phyloP scores from a whole-genome alignment of 1,139 yeast species.

The Wickerhamomyces sp. region DNA sequence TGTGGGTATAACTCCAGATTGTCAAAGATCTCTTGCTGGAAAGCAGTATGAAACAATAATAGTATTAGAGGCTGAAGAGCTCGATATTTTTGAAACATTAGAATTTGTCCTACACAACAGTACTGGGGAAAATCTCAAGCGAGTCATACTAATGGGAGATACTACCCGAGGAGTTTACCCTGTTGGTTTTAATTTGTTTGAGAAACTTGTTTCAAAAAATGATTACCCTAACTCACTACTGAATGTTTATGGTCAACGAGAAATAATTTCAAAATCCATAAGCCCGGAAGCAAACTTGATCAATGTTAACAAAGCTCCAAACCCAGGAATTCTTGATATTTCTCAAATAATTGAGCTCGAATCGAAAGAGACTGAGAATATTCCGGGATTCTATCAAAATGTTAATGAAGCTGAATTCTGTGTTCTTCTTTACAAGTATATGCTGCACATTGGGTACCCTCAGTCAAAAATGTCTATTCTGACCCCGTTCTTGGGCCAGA shows the following conservation, averaged over 20 bases:
- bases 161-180: background rate
- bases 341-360: conserved; percentile 38
- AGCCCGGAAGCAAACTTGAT: conserved; percentile 2
- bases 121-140: conserved; percentile 19
- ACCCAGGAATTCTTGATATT: conserved; percentile 38
- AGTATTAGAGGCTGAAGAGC: conserved; percentile 31
- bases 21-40: conserved; percentile 14
- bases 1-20: conserved; percentile 30
- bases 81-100: conserved; percentile 31
- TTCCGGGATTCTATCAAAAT: conserved; percentile 31
- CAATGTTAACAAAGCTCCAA: conserved; percentile 17
- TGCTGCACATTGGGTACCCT: conserved; percentile 45
- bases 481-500: conserved; percentile 37
- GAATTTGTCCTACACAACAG: conserved; percentile 23
- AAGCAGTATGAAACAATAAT: conserved; percentile 28
- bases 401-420: conserved; percentile 53
- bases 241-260: background rate
- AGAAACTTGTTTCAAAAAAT: background rate
- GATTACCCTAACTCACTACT: background rate
- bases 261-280: background rate
- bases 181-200: conserved; percentile 4
- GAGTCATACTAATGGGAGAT: conserved; percentile 35
- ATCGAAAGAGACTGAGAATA: conserved; percentile 29
- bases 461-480: conserved; percentile 36
- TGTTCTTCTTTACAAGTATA: conserved; percentile 43